phyloP scores from a whole-genome alignment of 2,329 filamentous ascomycete genomes.

The Claviceps spartinae region DNA sequence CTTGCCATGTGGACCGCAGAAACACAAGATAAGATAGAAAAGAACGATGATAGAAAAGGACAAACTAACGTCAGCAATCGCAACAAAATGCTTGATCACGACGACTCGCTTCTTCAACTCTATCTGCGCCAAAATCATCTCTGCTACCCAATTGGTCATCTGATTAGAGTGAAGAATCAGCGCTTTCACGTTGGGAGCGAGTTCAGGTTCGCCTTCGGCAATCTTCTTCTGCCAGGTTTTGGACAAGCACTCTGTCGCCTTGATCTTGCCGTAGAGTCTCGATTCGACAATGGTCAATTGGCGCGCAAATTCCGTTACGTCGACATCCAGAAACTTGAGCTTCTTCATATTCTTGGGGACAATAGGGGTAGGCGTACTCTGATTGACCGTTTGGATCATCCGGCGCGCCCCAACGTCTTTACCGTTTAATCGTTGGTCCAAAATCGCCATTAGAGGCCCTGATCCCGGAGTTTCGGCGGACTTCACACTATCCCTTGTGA shows the following conservation, averaged over 20 bases:
- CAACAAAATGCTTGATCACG: slow-evolving; percentile 96
- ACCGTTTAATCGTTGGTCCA: slow-evolving; percentile 79
- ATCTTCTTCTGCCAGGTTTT: slow-evolving; percentile 99
- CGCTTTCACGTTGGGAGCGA: slow-evolving; percentile 87
- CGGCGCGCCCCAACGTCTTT: slow-evolving; percentile 78
- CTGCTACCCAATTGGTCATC: slow-evolving; percentile 97
- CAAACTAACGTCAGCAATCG: slow-evolving; percentile 78
- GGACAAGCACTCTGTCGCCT: slow-evolving; percentile 88
- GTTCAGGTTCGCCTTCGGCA: slow-evolving; percentile 64
- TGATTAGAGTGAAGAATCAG: slow-evolving; percentile 97
- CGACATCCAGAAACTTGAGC: slow-evolving; percentile 94
- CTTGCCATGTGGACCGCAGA: slow-evolving; percentile 5
- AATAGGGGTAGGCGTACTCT: slow-evolving; percentile 73
- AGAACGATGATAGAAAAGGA: neutral
- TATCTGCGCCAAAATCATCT: slow-evolving; percentile 92
- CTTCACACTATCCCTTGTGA: slow-evolving; percentile 83
- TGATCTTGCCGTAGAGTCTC: slow-evolving; percentile 86
- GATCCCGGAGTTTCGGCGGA: slow-evolving; percentile 88
- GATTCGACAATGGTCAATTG: slow-evolving; percentile 97
- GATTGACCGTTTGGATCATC: slow-evolving; percentile 74
- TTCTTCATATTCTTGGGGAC: slow-evolving; percentile 99
- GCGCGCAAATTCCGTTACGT: slow-evolving; percentile 89
- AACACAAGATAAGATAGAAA: neutral
- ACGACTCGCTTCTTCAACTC: slow-evolving; percentile 94
- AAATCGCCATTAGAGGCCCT: slow-evolving; percentile 65